phyloP scores from a whole-genome alignment of 257 asterid genomes.

The Henckelia pumila region DNA sequence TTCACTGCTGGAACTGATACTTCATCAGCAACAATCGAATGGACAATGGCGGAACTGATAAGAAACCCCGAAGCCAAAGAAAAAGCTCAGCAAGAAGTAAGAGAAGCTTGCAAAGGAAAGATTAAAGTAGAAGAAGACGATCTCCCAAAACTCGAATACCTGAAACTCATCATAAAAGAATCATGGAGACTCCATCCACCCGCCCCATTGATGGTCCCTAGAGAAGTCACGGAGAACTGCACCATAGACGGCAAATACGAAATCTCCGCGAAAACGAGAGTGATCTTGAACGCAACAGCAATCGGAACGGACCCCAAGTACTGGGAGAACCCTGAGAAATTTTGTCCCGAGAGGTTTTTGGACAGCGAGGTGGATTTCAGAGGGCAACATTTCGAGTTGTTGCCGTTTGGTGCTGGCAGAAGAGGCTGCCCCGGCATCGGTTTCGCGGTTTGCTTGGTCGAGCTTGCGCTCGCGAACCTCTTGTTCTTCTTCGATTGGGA shows the following conservation, averaged over 20 bases:
- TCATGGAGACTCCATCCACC: constrained; percentile 25
- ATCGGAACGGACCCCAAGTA: background rate
- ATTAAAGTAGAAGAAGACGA: constrained; percentile 19
- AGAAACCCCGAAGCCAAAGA: constrained; percentile 21
- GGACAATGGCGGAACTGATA: constrained; percentile 29
- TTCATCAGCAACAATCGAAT: background rate
- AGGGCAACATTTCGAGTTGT: constrained; percentile 21
- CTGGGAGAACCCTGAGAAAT: constrained; percentile 20
- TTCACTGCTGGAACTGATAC: constrained; percentile 29
- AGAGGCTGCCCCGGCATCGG: too few species aligned
- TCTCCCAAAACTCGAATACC: constrained; percentile 18
- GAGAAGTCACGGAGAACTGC: constrained; percentile 22
- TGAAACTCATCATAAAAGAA: constrained; percentile 26
- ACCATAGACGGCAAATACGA: constrained; percentile 17
- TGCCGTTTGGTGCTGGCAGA: constrained; percentile 31
- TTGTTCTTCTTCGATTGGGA: constrained; percentile 22
- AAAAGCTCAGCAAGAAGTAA: constrained; percentile 23
- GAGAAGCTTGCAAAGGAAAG: constrained; percentile 19
- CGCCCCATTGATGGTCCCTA: constrained; percentile 23
- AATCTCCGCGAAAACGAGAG: constrained; percentile 23
- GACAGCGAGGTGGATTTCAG: constrained; percentile 13
- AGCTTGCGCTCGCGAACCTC: constrained; percentile 29
- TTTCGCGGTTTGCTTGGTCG: background rate
- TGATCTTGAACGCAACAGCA: constrained; percentile 21
- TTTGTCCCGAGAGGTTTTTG: constrained; percentile 29